phyloP scores from a whole-genome alignment of 441 rosid genomes.

The Populus hybrid region DNA sequence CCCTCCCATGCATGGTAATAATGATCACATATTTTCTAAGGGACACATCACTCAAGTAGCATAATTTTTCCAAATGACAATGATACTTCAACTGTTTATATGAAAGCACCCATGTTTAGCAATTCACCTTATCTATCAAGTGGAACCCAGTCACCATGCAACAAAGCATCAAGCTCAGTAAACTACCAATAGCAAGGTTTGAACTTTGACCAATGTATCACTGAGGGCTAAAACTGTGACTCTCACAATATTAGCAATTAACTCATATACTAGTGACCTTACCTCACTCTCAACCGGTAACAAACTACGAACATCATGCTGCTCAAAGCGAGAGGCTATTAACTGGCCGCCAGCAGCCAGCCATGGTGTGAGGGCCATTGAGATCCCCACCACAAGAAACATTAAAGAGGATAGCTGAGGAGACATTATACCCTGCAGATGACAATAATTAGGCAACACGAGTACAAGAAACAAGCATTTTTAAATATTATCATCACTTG shows the following conservation, averaged over 20 bases:
- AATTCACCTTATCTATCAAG: constrained; percentile 1
- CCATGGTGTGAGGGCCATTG: constrained; percentile 99
- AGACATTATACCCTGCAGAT: constrained; percentile 92
- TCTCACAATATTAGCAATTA: not conserved
- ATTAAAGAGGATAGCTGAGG: constrained; percentile 85
- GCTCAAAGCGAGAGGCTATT: constrained; percentile 93
- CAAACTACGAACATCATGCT: constrained; percentile 92
- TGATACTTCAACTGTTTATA: not conserved
- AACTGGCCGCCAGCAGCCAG: constrained; percentile 99
- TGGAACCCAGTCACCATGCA: constrained; percentile 9
- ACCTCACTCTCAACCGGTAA: constrained; percentile 98
- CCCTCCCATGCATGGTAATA: not conserved
- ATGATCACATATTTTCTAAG: constrained; percentile 3
- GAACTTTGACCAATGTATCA: not conserved
- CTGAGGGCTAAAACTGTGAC: not conserved
- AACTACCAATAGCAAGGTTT: constrained; percentile 12
- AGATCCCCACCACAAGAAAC: constrained; percentile 95
- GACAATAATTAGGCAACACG: constrained; percentile 18
- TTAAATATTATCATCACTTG: not conserved
- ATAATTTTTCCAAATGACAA: not conserved
- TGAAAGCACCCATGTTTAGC: not conserved
- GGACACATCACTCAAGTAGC: constrained; percentile 7
- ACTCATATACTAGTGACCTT: constrained; percentile 19
- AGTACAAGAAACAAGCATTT: constrained; percentile 9
- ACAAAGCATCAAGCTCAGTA: constrained; percentile 18